Evolutionary conservation across 805 yeast species (phyloP).

Genomic region (Lipomyces yamanashiensis): DNA sequence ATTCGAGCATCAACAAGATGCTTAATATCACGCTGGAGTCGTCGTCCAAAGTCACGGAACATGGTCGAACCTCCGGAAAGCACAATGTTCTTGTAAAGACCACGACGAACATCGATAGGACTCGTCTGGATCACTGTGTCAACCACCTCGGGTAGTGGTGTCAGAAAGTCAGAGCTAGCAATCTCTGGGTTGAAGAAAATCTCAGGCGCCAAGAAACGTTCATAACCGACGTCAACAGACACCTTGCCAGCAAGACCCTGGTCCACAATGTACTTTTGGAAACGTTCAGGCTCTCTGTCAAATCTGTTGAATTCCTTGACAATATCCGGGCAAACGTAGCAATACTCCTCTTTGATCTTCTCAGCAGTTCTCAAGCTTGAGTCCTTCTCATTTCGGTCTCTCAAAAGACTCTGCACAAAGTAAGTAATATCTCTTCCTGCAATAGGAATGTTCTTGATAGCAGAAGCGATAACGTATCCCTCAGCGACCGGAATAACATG

Average conservation of each 20-base stretch:
- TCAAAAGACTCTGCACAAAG: constrained; percentile 87
- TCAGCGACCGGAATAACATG: constrained; percentile 98
- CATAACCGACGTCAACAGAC: constrained; percentile 92
- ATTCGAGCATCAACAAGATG: constrained; percentile 87
- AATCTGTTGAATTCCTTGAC: constrained; percentile 94
- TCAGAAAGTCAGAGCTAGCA: constrained; percentile 89
- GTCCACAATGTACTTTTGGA: constrained; percentile 90
- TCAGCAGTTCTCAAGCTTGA: constrained; percentile 95
- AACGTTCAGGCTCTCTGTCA: constrained; percentile 90
- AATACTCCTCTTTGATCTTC: constrained; percentile 92
- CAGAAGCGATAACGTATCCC: constrained; percentile 97
- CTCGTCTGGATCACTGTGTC: constrained; percentile 93
- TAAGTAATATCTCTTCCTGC: constrained; percentile 98
- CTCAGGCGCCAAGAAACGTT: constrained; percentile 98
- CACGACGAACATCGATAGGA: constrained; percentile 98
- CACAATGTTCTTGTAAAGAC: constrained; percentile 92
- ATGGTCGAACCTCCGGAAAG: constrained; percentile 97
- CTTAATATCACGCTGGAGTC: constrained; percentile 94
- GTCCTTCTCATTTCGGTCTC: constrained; percentile 97
- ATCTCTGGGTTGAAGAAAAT: constrained; percentile 98
- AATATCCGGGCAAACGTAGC: constrained; percentile 97
- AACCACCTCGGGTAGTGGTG: constrained; percentile 95
- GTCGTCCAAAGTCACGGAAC: constrained; percentile 97
- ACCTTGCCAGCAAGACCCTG: constrained; percentile 66
- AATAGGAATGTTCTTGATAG: constrained; percentile 95